Evolutionary conservation across 192 early-diverging fungal species (phyloP).

Genomic region (Coemansia reversa): DNA sequence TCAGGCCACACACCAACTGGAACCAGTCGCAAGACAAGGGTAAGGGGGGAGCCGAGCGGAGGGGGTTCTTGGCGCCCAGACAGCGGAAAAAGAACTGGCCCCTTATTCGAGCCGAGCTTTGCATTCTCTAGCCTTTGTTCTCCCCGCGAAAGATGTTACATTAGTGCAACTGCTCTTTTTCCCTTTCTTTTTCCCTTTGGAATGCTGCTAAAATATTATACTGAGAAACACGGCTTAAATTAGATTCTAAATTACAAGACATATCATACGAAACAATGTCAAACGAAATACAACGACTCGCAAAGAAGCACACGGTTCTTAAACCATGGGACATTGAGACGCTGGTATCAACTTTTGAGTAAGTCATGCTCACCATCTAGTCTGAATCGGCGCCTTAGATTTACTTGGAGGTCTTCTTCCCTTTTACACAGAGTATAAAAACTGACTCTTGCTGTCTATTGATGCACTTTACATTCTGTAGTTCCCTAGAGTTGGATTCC

Average conservation of each 20-base stretch:
- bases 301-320: conserved; percentile 50
- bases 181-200: conserved; percentile 8
- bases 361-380: conserved; percentile 16
- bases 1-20: no score
- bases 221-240: neutral
- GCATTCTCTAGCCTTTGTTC: no score
- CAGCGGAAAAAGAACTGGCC: no score
- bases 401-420: neutral
- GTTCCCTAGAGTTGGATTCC: conserved; percentile 63
- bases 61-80: no score
- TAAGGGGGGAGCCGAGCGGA: no score
- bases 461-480: conserved; percentile 16
- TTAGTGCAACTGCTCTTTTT: neutral
- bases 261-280: neutral
- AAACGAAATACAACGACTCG: conserved; percentile 32
- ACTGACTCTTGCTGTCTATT: neutral
- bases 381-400: neutral
- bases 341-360: conserved; percentile 47
- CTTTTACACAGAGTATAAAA: neutral
- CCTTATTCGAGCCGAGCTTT: no score
- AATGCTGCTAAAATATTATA: neutral
- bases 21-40: conserved; percentile 4
- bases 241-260: conserved; percentile 6
- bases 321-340: conserved; percentile 59
- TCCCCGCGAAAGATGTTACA: no score